Evolutionary conservation across 179 eudicot species (phyloP), one percentile per base, ranked within the genome.

Genomic region (Drosera spatulata): DNA sequence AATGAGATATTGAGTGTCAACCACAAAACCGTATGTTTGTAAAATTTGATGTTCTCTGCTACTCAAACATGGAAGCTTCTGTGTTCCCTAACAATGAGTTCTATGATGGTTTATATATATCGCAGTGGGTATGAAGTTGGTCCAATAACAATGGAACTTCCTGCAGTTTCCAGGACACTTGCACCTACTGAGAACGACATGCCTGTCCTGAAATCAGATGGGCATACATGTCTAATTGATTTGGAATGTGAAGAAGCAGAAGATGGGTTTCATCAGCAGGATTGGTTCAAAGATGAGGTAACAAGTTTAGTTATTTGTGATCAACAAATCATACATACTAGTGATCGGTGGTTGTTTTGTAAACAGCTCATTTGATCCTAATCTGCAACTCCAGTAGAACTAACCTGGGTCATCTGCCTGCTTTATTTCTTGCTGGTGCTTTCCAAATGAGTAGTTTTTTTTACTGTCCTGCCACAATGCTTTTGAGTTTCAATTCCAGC

Each of bases 91-190:
- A 46, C 5, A 50, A 50, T 10, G 4, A 50, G 13, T 50, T 50
- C 13, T 14, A 50, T 63, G 40, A 43, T 68, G 54, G 41, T 6
- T 51, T 33, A 58, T 11, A 58, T 11, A 66, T 43, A 59, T 62
- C 78, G 74, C 82, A 91, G 98, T 69, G 98, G 98, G 40, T 50
- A 75, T 69, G 84, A 82, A 69, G 66, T 79, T 56, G 98, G 98
- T 63, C 73, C 69, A 38, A 50, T 84, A 6, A 8, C 5, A 12
- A 59, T 73, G 66, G 79, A 79, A 12, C 61, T 65, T 37, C 68
- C 78, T n/a, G 64, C 33, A 56, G 62, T 59, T 63, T 45, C 50
- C 55, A 66, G 63, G 52, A 66, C 41, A 15, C 60, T 53, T 7
- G 33, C 56, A 42, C 64, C 66, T 33, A 60, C 53, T 44, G 74